Evolutionary conservation across 495 filamentous ascomycete genomes (phyloP), one percentile per base, ranked within the genome.

Genomic region (Annulohypoxylon stygium): DNA sequence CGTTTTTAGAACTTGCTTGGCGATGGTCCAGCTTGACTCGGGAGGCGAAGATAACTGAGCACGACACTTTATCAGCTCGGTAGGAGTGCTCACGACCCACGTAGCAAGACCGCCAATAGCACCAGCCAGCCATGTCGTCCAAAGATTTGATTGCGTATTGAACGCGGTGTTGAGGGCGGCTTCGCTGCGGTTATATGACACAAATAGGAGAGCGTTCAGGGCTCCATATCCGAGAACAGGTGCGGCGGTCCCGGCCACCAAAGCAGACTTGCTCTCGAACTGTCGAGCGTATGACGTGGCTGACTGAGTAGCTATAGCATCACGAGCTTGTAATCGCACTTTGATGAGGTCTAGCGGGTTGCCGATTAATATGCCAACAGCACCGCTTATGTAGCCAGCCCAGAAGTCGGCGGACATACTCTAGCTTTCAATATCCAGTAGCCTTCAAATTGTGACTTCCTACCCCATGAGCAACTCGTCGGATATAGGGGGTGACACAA

Each of bases 331-430:
- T 4, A 94, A 82, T 34, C 88, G 89, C 48, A 94, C 92, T 83
- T 97, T 97, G 74, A 96, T 83, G 2, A 97, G 83, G 75, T 97
- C 94, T 0, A 97, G 83, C 2, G 94, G 94, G 70, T 96, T 97
- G 67, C 94, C 94, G 62, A 97, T 90, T 39, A 96, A 82, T 72
- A 97, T 97, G 48, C 92, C 91, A 4, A 88, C 84, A 59, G 90
- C 93, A 16, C 94, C 94, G 75, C 91, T 93, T 71, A 95, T 82
- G 81, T 97, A 97, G 73, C 94, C 92, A 23, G 87, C 91, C 91
- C 90, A 95, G 82, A 96, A 97, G 81, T 95, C 93, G 64, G 92
- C 87, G 36, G 91, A 91, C 92, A 95, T 60, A 45, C 36, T 26
- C 37, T 25, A 39, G 16, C 23, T 10, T 39, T n/a, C 36, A 26